Percentiles rank a stretch among this genome's conserved stretches.
phyloP scores from a whole-genome alignment of 192 early-diverging fungal species.

The Entomortierella beljakovae region DNA sequence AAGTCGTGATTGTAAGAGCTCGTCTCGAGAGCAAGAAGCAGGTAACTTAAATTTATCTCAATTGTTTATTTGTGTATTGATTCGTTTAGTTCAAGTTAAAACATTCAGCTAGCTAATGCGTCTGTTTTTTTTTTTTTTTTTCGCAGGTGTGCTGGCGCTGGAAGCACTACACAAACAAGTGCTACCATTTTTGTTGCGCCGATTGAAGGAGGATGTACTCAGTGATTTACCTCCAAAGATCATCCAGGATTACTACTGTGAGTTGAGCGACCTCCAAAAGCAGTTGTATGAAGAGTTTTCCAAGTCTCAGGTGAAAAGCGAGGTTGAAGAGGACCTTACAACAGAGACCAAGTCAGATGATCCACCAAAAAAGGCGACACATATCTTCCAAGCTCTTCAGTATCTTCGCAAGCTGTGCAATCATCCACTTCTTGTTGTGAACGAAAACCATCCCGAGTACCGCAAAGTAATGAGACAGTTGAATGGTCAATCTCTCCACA shows the following conservation, averaged over 20 bases:
- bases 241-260: slow-evolving; percentile 99
- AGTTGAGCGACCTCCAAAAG: slow-evolving; percentile 88
- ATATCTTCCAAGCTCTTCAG: slow-evolving; percentile 98
- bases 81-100: neutral
- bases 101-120: neutral
- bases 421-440: slow-evolving; percentile 93
- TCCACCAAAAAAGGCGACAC: slow-evolving; percentile 63
- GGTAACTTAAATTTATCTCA: slow-evolving; percentile 29
- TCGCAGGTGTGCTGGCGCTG: slow-evolving; percentile 82
- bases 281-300: slow-evolving; percentile 95
- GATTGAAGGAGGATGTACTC: slow-evolving; percentile 98
- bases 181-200: slow-evolving; percentile 92
- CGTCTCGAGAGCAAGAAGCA: slow-evolving; percentile 72
- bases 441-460: slow-evolving; percentile 90
- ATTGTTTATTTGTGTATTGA: too few relatives aligned
- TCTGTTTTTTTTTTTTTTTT: neutral
- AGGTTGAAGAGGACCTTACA: slow-evolving; percentile 61
- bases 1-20: slow-evolving; percentile 89
- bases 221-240: slow-evolving; percentile 99
- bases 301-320: slow-evolving; percentile 69
- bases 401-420: slow-evolving; percentile 96
- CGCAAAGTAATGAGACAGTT: slow-evolving; percentile 72
- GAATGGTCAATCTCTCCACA: slow-evolving; percentile 68
- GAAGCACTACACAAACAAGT: slow-evolving; percentile 97
- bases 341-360: slow-evolving; percentile 58